These are phyloP conservation scores for Quercus robur DNA, from an alignment of 306 rosid genomes.

Conservation along the genomic window DNA sequence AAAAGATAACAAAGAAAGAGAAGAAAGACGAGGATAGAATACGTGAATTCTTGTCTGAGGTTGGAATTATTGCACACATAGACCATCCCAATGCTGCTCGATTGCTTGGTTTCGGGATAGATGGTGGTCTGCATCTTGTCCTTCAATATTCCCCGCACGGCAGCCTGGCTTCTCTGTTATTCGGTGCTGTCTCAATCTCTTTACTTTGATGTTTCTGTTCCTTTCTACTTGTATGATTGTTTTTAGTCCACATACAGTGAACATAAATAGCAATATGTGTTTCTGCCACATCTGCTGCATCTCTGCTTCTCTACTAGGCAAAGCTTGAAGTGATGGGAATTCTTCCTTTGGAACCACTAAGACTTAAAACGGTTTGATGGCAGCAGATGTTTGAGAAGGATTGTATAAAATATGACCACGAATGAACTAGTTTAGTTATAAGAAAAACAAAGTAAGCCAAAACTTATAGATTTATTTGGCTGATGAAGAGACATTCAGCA, in stretches of 20 bases:
- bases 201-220: background rate
- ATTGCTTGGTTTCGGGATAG: slow-evolving; percentile 80
- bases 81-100: slow-evolving; percentile 75
- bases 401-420: too few species aligned
- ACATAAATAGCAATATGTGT: too few species aligned
- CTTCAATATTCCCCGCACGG: slow-evolving; percentile 71
- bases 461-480: background rate
- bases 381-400: too few species aligned
- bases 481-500: slow-evolving; percentile 27
- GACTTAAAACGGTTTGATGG: too few species aligned
- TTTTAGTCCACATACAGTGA: too few species aligned
- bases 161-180: slow-evolving; percentile 81
- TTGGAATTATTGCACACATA: slow-evolving; percentile 91
- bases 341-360: too few species aligned
- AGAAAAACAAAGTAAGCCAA: background rate
- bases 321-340: too few species aligned
- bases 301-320: background rate
- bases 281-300: too few species aligned
- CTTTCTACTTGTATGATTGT: background rate
- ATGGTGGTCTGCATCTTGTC: slow-evolving; percentile 74
- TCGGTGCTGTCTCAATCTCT: slow-evolving; percentile 42
- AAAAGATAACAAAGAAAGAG: slow-evolving; percentile 65
- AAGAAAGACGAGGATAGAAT: slow-evolving; percentile 63
- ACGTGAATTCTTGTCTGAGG: slow-evolving; percentile 79
- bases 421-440: too few species aligned